Evolutionary conservation across 2,329 filamentous ascomycete species (phyloP).

Genomic region (Calonectria leucothoes): DNA sequence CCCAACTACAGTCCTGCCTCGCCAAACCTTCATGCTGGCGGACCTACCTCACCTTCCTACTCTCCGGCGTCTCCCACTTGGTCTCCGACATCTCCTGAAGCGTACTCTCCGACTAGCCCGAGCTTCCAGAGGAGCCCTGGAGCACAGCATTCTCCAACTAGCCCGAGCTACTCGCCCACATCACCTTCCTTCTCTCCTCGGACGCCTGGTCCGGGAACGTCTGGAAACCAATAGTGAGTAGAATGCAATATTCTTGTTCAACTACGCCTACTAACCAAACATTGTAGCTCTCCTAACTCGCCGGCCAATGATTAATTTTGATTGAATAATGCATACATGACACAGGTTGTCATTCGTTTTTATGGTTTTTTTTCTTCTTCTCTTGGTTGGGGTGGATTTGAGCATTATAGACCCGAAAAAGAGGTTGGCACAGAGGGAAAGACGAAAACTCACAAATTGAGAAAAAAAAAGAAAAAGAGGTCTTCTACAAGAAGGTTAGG

Average conservation of each 20-base stretch:
- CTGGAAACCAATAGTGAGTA: slow-evolving; percentile 57
- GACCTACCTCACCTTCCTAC: slow-evolving; percentile 70
- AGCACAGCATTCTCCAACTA: slow-evolving; percentile 71
- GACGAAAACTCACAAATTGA: slow-evolving; percentile 29
- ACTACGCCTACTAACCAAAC: slow-evolving; percentile 39
- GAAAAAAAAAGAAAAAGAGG: slow-evolving; percentile 17
- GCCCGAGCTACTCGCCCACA: slow-evolving; percentile 79
- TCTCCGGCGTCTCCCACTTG: slow-evolving; percentile 80
- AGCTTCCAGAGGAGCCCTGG: slow-evolving; percentile 67
- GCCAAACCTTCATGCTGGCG: slow-evolving; percentile 60
- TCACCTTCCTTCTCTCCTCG: slow-evolving; percentile 59
- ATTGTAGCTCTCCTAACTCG: slow-evolving; percentile 56
- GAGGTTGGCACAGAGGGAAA: slow-evolving; percentile 32
- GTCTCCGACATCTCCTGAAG: slow-evolving; percentile 78
- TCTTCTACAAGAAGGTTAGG: slow-evolving; percentile 17
- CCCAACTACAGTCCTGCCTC: slow-evolving; percentile 80
- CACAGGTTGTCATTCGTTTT: slow-evolving; percentile 45
- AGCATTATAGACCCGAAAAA: slow-evolving; percentile 46
- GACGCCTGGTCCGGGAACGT: slow-evolving; percentile 56
- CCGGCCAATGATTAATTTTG: slow-evolving; percentile 54
- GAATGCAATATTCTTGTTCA: neutral
- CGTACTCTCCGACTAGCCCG: slow-evolving; percentile 73
- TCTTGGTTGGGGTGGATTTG: slow-evolving; percentile 24
- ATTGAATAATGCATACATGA: slow-evolving; percentile 48
- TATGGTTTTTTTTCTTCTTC: slow-evolving; percentile 36